These are phyloP conservation scores for Teratosphaeria pseudoeucalypti DNA, from an alignment of 2,329 filamentous ascomycete genomes.

Conservation along the genomic window DNA sequence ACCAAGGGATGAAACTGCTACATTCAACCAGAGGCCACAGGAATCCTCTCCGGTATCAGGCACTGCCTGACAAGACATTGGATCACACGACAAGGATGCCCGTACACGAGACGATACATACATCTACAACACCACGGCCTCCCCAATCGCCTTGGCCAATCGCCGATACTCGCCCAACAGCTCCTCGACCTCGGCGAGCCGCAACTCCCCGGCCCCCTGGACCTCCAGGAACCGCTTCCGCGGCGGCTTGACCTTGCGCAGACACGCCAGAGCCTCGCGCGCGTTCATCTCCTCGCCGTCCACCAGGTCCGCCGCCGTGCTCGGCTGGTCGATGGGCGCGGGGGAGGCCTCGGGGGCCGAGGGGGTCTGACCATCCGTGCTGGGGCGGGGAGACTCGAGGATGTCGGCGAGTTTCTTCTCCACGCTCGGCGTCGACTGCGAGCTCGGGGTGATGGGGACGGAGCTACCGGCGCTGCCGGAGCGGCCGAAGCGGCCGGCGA, in stretches of 20 bases:
- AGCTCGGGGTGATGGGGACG: not conserved
- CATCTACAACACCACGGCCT: slow-evolving; percentile 24
- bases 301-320: slow-evolving; percentile 7
- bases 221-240: slow-evolving; percentile 38
- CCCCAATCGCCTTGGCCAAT: slow-evolving; percentile 34
- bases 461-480: slow-evolving; percentile 14
- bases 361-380: slow-evolving; percentile 1
- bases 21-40: too few relatives aligned
- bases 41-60: too few relatives aligned
- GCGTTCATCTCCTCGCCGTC: slow-evolving; percentile 30
- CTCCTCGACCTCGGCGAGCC: slow-evolving; percentile 39
- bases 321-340: slow-evolving; percentile 2
- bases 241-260: slow-evolving; percentile 37
- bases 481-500: slow-evolving; percentile 24
- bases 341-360: not conserved
- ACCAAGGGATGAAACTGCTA: too few relatives aligned
- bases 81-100: too few relatives aligned
- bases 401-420: slow-evolving; percentile 35
- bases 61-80: too few relatives aligned
- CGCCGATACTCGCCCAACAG: slow-evolving; percentile 28
- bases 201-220: slow-evolving; percentile 35
- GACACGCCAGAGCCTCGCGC: slow-evolving; percentile 33
- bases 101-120: too few relatives aligned
- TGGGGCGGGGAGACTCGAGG: slow-evolving; percentile 13
- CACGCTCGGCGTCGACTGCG: slow-evolving; percentile 33